Evolutionary conservation across 2,329 filamentous ascomycete species (phyloP).

Genomic region (Sporothrix sp.): DNA sequence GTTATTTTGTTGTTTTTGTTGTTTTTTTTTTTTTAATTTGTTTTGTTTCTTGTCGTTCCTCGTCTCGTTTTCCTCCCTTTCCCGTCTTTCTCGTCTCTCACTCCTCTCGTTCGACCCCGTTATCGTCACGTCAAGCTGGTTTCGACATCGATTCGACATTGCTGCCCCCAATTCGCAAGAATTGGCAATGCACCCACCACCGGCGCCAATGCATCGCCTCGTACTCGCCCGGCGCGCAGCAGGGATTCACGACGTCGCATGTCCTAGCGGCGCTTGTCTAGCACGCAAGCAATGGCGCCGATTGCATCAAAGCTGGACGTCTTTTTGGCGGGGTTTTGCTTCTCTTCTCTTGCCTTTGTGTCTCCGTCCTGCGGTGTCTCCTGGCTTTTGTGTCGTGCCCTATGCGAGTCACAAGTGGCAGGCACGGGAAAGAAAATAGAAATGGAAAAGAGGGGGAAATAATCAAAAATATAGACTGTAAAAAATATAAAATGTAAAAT

Average conservation of each 20-base stretch:
- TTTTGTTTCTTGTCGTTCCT: background rate
- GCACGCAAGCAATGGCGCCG: slow-evolving; percentile 13
- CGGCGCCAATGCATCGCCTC: too few species aligned
- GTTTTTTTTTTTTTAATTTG: background rate
- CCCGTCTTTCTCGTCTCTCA: background rate
- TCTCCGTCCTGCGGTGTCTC: background rate
- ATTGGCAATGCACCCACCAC: too few species aligned
- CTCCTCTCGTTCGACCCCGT: background rate
- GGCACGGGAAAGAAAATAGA: too few species aligned
- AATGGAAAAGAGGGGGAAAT: too few species aligned
- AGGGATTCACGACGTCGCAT: slow-evolving; percentile 10
- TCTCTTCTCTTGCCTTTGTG: background rate
- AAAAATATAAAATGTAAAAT: too few species aligned
- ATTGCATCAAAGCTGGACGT: slow-evolving; percentile 11
- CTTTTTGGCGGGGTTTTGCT: background rate
- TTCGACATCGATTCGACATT: slow-evolving; percentile 6
- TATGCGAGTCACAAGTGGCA: too few species aligned
- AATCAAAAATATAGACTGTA: too few species aligned
- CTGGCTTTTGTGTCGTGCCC: too few species aligned
- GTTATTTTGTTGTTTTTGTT: background rate
- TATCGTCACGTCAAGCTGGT: background rate
- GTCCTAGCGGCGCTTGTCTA: slow-evolving; percentile 2
- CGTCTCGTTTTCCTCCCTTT: background rate
- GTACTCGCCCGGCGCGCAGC: too few species aligned
- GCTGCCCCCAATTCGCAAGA: slow-evolving; percentile 11